phyloP scores from a whole-genome alignment of 495 filamentous ascomycete species.

The Poronia punctata region DNA sequence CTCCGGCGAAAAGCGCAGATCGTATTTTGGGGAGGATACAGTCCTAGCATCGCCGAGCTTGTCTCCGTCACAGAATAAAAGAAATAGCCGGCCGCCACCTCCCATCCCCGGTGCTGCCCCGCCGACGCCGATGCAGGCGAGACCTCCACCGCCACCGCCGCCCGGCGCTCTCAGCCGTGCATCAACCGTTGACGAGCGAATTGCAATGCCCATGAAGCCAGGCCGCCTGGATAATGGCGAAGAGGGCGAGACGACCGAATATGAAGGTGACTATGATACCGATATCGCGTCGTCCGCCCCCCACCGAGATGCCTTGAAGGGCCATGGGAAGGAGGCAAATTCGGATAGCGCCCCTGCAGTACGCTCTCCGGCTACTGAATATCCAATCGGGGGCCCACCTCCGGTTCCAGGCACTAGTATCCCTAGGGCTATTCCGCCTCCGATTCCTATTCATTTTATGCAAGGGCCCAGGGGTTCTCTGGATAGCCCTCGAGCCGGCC shows the following conservation, averaged over 20 bases:
- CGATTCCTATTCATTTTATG: slow-evolving; percentile 51
- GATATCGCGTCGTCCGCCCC: slow-evolving; percentile 87
- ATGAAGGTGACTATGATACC: slow-evolving; percentile 97
- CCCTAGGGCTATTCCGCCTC: slow-evolving; percentile 47
- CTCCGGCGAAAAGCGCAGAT: slow-evolving; percentile 42
- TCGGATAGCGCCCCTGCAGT: slow-evolving; percentile 46
- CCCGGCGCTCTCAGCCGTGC: slow-evolving; percentile 53
- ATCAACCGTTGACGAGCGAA: slow-evolving; percentile 51
- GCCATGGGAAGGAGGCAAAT: slow-evolving; percentile 72
- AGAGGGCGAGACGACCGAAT: slow-evolving; percentile 80
- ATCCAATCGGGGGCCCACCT: slow-evolving; percentile 35
- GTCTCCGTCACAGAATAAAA: slow-evolving; percentile 38
- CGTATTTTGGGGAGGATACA: slow-evolving; percentile 41
- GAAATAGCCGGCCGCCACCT: slow-evolving; percentile 43
- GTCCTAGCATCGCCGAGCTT: slow-evolving; percentile 39
- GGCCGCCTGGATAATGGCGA: slow-evolving; percentile 55
- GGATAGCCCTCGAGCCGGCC: slow-evolving; percentile 62
- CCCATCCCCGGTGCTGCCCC: slow-evolving; percentile 44
- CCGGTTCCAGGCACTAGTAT: slow-evolving; percentile 36
- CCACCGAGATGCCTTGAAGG: slow-evolving; percentile 84
- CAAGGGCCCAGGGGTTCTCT: slow-evolving; percentile 46
- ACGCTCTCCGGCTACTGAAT: slow-evolving; percentile 39
- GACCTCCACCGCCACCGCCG: slow-evolving; percentile 75
- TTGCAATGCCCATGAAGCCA: slow-evolving; percentile 26
- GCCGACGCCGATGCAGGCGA: slow-evolving; percentile 48